Evolutionary conservation across 306 rosid genomes (phyloP).

Genomic region (Casuarina cunninghamiana): DNA sequence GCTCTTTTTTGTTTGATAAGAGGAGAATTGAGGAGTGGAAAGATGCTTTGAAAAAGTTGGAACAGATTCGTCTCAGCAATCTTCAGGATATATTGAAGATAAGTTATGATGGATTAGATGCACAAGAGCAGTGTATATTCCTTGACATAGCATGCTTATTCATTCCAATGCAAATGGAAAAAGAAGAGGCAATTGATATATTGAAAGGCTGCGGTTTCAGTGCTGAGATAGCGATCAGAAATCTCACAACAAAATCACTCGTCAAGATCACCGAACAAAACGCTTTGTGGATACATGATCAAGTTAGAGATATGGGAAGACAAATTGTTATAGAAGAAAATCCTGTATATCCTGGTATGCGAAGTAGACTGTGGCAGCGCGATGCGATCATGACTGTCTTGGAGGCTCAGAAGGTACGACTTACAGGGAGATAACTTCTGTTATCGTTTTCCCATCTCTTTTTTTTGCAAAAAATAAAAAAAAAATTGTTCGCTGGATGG

Average conservation of each 20-base stretch:
- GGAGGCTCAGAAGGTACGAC: slow-evolving; percentile 38
- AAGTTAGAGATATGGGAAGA: slow-evolving; percentile 64
- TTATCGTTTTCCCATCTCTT: neutral
- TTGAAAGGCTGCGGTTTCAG: slow-evolving; percentile 42
- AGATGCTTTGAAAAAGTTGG: slow-evolving; percentile 42
- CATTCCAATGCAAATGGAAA: slow-evolving; percentile 38
- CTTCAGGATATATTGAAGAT: slow-evolving; percentile 54
- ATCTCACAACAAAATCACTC: slow-evolving; percentile 46
- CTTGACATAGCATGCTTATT: slow-evolving; percentile 62
- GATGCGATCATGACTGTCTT: slow-evolving; percentile 44
- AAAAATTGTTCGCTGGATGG: neutral
- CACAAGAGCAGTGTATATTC: slow-evolving; percentile 43
- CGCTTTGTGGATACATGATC: slow-evolving; percentile 61
- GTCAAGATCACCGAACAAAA: slow-evolving; percentile 34
- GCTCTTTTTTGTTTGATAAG: slow-evolving; percentile 42
- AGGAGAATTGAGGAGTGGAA: slow-evolving; percentile 42
- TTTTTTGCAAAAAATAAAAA: neutral
- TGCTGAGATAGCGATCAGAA: slow-evolving; percentile 41
- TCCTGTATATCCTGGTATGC: slow-evolving; percentile 25
- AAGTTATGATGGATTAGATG: slow-evolving; percentile 51
- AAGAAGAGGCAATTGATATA: slow-evolving; percentile 42
- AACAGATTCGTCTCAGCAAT: slow-evolving; percentile 19
- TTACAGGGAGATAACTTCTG: neutral
- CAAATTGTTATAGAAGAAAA: slow-evolving; percentile 41
- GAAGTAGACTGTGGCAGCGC: slow-evolving; percentile 60